phyloP scores from a whole-genome alignment of 169 alveolate species.

The Theileria parva region DNA sequence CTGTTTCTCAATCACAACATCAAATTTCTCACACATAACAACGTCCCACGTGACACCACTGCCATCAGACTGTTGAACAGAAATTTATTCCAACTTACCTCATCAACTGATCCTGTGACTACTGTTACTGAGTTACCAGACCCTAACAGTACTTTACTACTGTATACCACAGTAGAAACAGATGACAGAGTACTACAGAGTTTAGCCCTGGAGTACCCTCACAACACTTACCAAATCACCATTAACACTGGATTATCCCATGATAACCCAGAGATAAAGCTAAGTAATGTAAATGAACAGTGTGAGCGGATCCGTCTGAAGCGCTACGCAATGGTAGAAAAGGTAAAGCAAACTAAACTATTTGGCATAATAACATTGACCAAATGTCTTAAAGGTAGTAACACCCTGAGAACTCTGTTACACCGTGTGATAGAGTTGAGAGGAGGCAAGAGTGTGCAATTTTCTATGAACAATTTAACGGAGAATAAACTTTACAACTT shows the following conservation, averaged over 20 bases:
- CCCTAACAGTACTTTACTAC: too few relatives aligned
- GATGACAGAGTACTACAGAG: too few relatives aligned
- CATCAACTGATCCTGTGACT: too few relatives aligned
- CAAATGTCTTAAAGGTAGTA: conserved; percentile 39
- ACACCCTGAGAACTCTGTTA: conserved; percentile 40
- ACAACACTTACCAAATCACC: too few relatives aligned
- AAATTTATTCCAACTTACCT: too few relatives aligned
- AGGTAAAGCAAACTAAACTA: conserved; percentile 38
- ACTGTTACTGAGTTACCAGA: too few relatives aligned
- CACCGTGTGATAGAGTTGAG: conserved; percentile 38
- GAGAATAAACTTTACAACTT: conserved; percentile 72
- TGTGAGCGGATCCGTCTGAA: conserved; percentile 38
- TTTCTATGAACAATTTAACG: conserved; percentile 70
- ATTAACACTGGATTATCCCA: too few relatives aligned
- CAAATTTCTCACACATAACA: background rate
- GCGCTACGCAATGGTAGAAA: conserved; percentile 68
- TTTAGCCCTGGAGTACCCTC: too few relatives aligned
- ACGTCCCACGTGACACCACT: too few relatives aligned
- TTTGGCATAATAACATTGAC: conserved; percentile 67
- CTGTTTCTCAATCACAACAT: background rate
- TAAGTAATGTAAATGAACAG: background rate
- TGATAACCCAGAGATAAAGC: too few relatives aligned
- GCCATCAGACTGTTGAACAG: too few relatives aligned
- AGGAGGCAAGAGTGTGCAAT: conserved; percentile 50
- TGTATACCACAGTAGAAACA: too few relatives aligned